A percentile compares a stretch with the other conserved stretches of the same genome.
Conservation (phyloP, 768 basidiomycete genomes). For the Amanita phalloides region DNA sequence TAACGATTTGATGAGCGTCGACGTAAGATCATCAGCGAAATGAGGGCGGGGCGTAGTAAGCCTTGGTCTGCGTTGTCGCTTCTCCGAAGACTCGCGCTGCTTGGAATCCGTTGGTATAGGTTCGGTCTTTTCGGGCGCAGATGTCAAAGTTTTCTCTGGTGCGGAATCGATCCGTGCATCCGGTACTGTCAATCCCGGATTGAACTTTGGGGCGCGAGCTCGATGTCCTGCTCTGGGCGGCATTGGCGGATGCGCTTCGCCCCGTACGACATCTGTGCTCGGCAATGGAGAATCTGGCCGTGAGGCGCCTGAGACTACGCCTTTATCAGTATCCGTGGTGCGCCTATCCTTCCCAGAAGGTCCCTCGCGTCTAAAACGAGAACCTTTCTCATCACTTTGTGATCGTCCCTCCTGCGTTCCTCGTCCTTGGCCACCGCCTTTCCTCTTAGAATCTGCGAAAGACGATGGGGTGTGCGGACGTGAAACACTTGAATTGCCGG, state of each 20-base stretch:
- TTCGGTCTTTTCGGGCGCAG: neutral
- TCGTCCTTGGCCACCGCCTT: neutral
- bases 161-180: neutral
- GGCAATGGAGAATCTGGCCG: neutral
- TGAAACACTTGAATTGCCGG: no score
- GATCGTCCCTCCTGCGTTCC: neutral
- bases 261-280: neutral
- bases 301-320: neutral
- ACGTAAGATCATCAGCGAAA: conserved; percentile 57
- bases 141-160: neutral
- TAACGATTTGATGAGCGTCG: conserved; percentile 54
- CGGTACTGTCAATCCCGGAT: neutral
- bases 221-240: neutral
- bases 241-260: neutral
- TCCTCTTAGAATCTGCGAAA: neutral
- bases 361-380: neutral
- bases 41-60: neutral
- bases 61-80: neutral
- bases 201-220: neutral
- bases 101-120: neutral
- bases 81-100: neutral
- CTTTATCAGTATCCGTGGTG: neutral
- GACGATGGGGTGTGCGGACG: neutral
- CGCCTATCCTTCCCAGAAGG: neutral
- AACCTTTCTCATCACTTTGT: neutral